These are phyloP conservation scores for Quercus engelmannii DNA, from an alignment of 306 rosid genomes.

Conservation along the genomic window DNA sequence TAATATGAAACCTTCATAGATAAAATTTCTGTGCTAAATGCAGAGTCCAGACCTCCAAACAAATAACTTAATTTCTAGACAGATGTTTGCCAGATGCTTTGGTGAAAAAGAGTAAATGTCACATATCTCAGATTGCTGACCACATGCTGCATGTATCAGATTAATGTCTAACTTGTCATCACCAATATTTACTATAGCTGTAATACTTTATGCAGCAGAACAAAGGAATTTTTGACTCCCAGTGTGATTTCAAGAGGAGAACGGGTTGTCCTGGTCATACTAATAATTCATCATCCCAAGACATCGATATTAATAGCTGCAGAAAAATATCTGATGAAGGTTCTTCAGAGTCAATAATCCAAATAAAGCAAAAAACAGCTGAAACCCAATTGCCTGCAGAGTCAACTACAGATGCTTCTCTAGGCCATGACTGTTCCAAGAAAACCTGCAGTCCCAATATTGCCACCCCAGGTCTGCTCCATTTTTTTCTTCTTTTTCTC, in stretches of 20 bases:
- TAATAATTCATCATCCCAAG: conserved; percentile 17
- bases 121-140: not conserved
- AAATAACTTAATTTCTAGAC: no score
- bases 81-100: no score
- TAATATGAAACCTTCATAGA: no score
- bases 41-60: no score
- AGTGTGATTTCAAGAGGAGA: conserved; percentile 51
- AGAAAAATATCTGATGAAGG: conserved; percentile 15
- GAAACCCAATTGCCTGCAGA: conserved; percentile 16
- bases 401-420: conserved; percentile 6
- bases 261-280: conserved; percentile 28
- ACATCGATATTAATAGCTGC: conserved; percentile 11
- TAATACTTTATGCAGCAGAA: conserved; percentile 40
- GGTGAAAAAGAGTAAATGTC: no score
- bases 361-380: conserved; percentile 30
- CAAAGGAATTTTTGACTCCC: conserved; percentile 50
- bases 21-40: no score
- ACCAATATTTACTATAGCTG: not conserved
- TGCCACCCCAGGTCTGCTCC: conserved; percentile 52
- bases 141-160: not conserved
- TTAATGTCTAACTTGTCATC: not conserved
- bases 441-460: conserved; percentile 22
- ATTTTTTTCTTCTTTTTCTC: conserved; percentile 5
- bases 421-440: conserved; percentile 19
- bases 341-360: conserved; percentile 3